phyloP scores from a whole-genome alignment of 2,329 filamentous ascomycete genomes.

The Colletotrichum paranaense region DNA sequence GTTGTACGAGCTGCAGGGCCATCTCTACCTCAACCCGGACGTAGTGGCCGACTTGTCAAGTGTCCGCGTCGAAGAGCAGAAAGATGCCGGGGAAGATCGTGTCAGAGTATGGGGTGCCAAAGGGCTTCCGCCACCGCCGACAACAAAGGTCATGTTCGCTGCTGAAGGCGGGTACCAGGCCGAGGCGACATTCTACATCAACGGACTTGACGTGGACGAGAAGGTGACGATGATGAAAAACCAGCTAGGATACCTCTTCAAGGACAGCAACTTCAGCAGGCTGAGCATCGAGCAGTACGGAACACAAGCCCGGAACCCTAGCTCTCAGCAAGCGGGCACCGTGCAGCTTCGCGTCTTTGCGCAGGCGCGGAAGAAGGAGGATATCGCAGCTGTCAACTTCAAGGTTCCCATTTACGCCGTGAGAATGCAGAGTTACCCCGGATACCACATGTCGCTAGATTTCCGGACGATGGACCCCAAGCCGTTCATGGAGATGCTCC shows the following conservation, averaged over 20 bases:
- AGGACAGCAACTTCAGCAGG: slow-evolving; percentile 46
- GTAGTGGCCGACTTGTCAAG: slow-evolving; percentile 54
- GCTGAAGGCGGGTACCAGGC: slow-evolving; percentile 60
- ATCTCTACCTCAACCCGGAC: slow-evolving; percentile 60
- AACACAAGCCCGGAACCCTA: slow-evolving; percentile 35
- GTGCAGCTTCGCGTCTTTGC: slow-evolving; percentile 39
- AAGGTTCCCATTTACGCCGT: slow-evolving; percentile 49
- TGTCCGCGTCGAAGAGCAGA: slow-evolving; percentile 49
- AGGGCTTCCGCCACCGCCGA: slow-evolving; percentile 58
- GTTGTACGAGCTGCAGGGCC: slow-evolving; percentile 60
- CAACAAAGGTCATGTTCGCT: slow-evolving; percentile 63
- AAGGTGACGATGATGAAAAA: slow-evolving; percentile 40
- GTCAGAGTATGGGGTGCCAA: slow-evolving; percentile 53
- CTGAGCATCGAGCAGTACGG: slow-evolving; percentile 47
- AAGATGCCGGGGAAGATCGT: slow-evolving; percentile 39
- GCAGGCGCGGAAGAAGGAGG: slow-evolving; percentile 40
- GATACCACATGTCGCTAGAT: slow-evolving; percentile 56
- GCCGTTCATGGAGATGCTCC: slow-evolving; percentile 57
- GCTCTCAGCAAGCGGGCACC: slow-evolving; percentile 40
- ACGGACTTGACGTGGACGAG: slow-evolving; percentile 33
- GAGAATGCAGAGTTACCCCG: slow-evolving; percentile 54
- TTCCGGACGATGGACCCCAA: slow-evolving; percentile 55
- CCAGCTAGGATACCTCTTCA: slow-evolving; percentile 40
- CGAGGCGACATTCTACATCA: slow-evolving; percentile 42
- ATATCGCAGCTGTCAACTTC: slow-evolving; percentile 39